phyloP scores from a whole-genome alignment of 768 basidiomycete species.

The Tricholoma matsutake region DNA sequence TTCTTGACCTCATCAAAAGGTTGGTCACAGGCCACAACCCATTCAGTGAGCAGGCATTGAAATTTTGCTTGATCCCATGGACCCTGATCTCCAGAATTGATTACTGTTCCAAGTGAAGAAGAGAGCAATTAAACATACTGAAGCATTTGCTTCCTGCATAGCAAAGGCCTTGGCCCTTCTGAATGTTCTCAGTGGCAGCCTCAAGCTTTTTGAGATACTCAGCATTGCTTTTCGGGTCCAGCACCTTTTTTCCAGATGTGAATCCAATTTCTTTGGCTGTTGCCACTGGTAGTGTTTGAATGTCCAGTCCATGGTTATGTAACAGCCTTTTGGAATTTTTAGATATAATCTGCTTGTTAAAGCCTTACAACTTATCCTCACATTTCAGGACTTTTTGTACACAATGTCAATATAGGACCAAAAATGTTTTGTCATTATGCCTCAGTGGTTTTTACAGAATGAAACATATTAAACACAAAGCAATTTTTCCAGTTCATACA shows the following conservation, averaged over 20 bases:
- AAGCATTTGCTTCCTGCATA: neutral
- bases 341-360: too few relatives aligned
- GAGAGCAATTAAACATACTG: neutral
- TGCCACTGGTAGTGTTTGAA: too few relatives aligned
- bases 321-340: too few relatives aligned
- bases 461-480: too few relatives aligned
- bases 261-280: neutral
- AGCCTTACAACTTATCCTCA: too few relatives aligned
- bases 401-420: too few relatives aligned
- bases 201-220: neutral
- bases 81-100: neutral
- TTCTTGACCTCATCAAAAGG: neutral
- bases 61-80: constrained; percentile 4
- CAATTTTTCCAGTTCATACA: too few relatives aligned
- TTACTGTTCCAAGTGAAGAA: neutral
- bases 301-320: too few relatives aligned
- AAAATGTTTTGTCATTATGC: too few relatives aligned
- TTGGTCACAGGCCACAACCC: constrained; percentile 1
- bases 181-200: neutral
- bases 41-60: neutral
- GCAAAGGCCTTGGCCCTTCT: neutral
- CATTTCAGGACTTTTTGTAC: too few relatives aligned
- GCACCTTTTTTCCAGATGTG: neutral
- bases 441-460: too few relatives aligned
- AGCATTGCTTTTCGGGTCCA: neutral